Evolutionary conservation across 176 grass and related monocot species (phyloP).

Genomic region (Carex cristatella): DNA sequence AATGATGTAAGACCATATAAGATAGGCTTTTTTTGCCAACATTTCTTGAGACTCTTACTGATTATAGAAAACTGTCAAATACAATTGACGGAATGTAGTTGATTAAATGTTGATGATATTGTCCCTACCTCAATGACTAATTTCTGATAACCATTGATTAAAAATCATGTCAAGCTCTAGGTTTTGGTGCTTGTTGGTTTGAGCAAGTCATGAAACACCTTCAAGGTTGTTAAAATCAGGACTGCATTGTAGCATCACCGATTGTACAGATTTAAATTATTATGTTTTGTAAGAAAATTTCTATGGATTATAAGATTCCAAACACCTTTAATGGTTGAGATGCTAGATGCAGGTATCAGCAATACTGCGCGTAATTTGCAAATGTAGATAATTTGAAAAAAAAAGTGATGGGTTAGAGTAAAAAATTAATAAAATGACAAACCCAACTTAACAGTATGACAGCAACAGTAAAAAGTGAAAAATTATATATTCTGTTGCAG

Average conservation of each 20-base stretch:
- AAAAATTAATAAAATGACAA: slow-evolving; percentile 1
- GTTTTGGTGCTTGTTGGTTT: not conserved
- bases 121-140: not conserved
- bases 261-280: not conserved
- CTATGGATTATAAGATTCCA: too few species aligned
- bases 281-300: not conserved
- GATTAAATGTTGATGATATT: not conserved
- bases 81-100: not conserved
- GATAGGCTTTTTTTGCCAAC: not conserved
- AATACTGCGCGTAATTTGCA: not conserved
- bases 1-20: not conserved
- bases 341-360: too few species aligned
- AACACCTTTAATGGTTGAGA: too few species aligned
- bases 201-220: not conserved
- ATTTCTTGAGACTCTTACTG: not conserved
- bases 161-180: not conserved
- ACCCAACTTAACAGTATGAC: not conserved
- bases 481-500: not conserved
- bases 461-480: not conserved
- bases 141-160: not conserved
- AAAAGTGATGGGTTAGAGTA: not conserved
- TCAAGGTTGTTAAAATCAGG: not conserved
- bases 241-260: not conserved
- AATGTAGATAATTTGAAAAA: not conserved
- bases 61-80: not conserved